Evolutionary conservation across 2,329 filamentous ascomycete species (phyloP).

Genomic region (Penicillium sp.): DNA sequence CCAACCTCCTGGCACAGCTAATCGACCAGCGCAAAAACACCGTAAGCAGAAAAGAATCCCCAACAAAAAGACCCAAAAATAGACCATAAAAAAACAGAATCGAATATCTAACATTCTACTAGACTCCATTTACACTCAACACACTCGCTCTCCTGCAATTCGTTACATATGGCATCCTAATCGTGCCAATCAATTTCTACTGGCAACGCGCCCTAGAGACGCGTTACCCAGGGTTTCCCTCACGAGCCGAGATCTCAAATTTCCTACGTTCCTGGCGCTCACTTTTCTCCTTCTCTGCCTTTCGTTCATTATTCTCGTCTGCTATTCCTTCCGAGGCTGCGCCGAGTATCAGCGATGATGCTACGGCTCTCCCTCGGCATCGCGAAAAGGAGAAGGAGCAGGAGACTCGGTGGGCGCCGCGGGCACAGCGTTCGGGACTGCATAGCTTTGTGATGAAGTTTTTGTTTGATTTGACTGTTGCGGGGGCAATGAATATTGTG

Average conservation of each 20-base stretch:
- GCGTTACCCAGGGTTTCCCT: conserved; percentile 70
- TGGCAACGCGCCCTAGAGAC: conserved; percentile 84
- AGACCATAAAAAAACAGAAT: not conserved
- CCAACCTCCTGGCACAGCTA: conserved; percentile 47
- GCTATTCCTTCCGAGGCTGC: not conserved
- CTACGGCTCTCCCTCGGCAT: conserved; percentile 25
- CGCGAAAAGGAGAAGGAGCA: conserved; percentile 32
- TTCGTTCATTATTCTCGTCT: conserved; percentile 21
- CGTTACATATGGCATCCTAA: conserved; percentile 72
- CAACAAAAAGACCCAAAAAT: not conserved
- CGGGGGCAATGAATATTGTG: conserved; percentile 62
- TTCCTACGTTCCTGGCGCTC: conserved; percentile 20
- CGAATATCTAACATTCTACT: conserved; percentile 11
- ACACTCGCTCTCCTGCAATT: conserved; percentile 76
- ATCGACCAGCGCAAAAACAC: conserved; percentile 45
- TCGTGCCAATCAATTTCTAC: conserved; percentile 80
- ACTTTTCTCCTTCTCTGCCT: conserved; percentile 19
- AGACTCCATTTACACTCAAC: conserved; percentile 69
- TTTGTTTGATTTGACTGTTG: conserved; percentile 63
- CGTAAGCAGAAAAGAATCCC: conserved; percentile 29
- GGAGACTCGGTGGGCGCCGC: conserved; percentile 25
- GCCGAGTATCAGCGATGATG: conserved; percentile 6
- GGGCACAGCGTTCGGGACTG: conserved; percentile 49
- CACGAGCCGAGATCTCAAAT: conserved; percentile 30
- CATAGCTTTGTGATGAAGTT: conserved; percentile 60